Percentiles rank a stretch among this genome's conserved stretches.
These are phyloP conservation scores for Sporothrix schenckii DNA, from an alignment of 2,329 filamentous ascomycete species.

Conservation along the genomic window DNA sequence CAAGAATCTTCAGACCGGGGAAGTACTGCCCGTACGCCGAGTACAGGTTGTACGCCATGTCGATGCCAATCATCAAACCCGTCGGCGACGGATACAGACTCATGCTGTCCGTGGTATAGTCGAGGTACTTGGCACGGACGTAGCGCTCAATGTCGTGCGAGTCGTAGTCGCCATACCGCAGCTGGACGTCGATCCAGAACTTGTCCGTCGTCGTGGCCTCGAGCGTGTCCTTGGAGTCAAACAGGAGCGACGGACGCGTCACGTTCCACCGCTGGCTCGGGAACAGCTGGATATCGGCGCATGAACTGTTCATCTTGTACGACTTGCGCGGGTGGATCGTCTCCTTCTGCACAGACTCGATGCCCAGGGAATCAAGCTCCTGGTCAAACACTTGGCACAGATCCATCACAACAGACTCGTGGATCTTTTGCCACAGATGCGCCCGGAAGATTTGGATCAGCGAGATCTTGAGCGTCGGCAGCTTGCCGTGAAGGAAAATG, in stretches of 20 bases:
- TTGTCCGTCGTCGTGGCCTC: constrained; percentile 96
- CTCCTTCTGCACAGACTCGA: constrained; percentile 98
- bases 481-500: constrained; percentile 99
- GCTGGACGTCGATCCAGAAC: constrained; percentile 97
- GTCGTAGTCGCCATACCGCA: constrained; percentile 91
- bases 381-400: constrained; percentile 98
- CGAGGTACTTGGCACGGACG: constrained; percentile 94
- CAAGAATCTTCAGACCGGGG: constrained; percentile 89
- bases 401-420: constrained; percentile 98
- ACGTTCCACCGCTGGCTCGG: constrained; percentile 99
- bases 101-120: constrained; percentile 98
- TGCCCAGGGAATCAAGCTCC: constrained; percentile 90
- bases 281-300: constrained; percentile 94
- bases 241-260: constrained; percentile 86
- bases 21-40: constrained; percentile 99
- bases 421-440: constrained; percentile 99
- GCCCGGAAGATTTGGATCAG: constrained; percentile 99
- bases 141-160: constrained; percentile 99
- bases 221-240: constrained; percentile 95
- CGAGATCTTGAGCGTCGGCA: constrained; percentile 95
- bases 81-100: constrained; percentile 98
- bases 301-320: constrained; percentile 99
- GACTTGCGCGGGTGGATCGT: constrained; percentile 98
- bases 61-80: constrained; percentile 95
- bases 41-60: constrained; percentile 97